Percentiles rank a stretch among this genome's conserved stretches.
Conservation (phyloP, 192 early-diverging fungal genomes). For the Coemansia sp. region DNA sequence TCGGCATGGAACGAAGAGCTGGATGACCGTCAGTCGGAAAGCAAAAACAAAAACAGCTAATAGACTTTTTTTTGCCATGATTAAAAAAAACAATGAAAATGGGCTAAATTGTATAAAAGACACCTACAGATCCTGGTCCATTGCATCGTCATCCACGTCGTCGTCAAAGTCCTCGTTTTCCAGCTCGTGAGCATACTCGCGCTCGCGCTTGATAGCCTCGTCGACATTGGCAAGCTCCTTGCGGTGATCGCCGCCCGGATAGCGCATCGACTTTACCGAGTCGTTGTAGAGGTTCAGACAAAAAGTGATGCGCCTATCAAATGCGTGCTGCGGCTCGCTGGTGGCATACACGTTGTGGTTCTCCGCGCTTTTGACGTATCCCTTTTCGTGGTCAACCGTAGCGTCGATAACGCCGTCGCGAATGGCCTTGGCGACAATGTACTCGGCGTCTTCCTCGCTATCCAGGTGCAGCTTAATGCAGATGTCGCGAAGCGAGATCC, state of each 20-base stretch:
- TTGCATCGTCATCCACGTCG: conserved; percentile 73
- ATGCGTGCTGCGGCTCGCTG: conserved; percentile 93
- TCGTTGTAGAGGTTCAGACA: conserved; percentile 97
- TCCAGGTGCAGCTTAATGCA: conserved; percentile 97
- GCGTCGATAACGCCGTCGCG: conserved; percentile 99
- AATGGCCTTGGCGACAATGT: conserved; percentile 98
- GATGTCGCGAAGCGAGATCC: conserved; percentile 93
- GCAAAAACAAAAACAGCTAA: background rate
- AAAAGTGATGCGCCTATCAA: conserved; percentile 91
- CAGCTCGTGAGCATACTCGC: conserved; percentile 91
- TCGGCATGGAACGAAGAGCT: conserved; percentile 43
- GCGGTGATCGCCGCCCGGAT: conserved; percentile 82
- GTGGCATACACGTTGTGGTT: conserved; percentile 94
- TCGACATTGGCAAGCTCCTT: conserved; percentile 81
- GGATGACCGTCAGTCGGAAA: conserved; percentile 6
- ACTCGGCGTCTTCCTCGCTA: conserved; percentile 98
- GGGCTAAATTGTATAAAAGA: background rate
- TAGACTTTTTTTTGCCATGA: background rate
- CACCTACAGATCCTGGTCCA: conserved; percentile 37
- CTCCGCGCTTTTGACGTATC: conserved; percentile 92
- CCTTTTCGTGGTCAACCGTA: conserved; percentile 90
- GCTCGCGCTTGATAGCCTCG: conserved; percentile 85
- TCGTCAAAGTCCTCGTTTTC: conserved; percentile 75
- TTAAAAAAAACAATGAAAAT: background rate
- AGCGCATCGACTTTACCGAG: conserved; percentile 96